Conservation (phyloP, 164 flowering plant genomes). For the Santalum album region DNA sequence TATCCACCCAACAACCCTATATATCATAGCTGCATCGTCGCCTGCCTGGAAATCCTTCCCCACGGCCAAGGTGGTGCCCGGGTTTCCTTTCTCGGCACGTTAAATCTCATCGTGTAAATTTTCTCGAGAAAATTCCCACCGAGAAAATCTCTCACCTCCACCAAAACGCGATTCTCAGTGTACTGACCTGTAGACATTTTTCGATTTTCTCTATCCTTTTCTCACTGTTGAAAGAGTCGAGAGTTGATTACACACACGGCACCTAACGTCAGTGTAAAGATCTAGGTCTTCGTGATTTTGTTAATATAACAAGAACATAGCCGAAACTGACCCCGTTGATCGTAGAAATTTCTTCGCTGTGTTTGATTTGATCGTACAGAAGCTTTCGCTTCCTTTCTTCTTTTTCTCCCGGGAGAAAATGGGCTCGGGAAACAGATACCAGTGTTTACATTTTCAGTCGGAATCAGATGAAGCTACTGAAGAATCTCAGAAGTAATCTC, state of each 20-base stretch:
- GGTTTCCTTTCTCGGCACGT: background rate
- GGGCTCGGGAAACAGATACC: background rate
- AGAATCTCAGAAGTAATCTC: conserved; percentile 1
- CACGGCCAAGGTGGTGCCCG: background rate
- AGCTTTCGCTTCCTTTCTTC: no score
- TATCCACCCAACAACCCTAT: background rate
- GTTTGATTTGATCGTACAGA: no score
- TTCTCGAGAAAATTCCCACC: background rate
- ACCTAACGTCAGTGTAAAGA: background rate
- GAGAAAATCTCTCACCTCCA: background rate
- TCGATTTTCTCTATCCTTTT: background rate
- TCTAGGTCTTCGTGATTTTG: background rate
- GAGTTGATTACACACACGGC: background rate
- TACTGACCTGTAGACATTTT: no score
- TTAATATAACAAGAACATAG: background rate
- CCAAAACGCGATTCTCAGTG: no score
- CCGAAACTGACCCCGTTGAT: background rate
- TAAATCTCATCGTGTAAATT: background rate
- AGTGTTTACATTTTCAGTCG: background rate
- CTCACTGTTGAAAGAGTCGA: background rate
- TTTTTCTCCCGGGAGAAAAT: background rate
- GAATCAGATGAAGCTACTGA: background rate
- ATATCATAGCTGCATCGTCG: background rate
- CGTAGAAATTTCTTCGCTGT: background rate
- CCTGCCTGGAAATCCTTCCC: background rate